These are phyloP conservation scores for Hanseniaspora lachancei DNA, from an alignment of 805 yeast genomes.

Conservation along the genomic window DNA sequence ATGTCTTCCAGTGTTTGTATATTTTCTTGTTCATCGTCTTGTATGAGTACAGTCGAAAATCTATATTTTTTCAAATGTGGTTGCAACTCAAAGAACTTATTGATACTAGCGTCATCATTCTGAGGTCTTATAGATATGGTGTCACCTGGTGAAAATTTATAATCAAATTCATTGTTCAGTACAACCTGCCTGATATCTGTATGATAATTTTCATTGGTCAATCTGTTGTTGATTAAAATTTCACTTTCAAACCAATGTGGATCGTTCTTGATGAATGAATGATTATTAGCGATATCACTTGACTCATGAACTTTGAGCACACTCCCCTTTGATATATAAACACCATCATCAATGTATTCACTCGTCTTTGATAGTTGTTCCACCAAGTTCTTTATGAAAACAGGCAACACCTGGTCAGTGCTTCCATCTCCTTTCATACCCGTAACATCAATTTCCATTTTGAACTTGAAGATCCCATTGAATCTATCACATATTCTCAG, in stretches of 20 bases:
- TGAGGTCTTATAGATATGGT: slow-evolving; percentile 63
- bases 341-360: slow-evolving; percentile 18
- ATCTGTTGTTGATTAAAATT: slow-evolving; percentile 39
- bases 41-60: slow-evolving; percentile 35
- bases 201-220: slow-evolving; percentile 64
- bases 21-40: slow-evolving; percentile 16
- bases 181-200: slow-evolving; percentile 71
- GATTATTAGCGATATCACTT: background rate
- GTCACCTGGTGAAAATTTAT: slow-evolving; percentile 60
- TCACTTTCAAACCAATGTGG: slow-evolving; percentile 28
- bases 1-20: slow-evolving; percentile 46
- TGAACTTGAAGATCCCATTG: slow-evolving; percentile 45
- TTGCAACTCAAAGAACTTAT: slow-evolving; percentile 51
- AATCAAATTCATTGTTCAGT: slow-evolving; percentile 26
- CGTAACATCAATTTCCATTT: slow-evolving; percentile 86
- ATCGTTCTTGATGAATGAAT: background rate
- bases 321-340: slow-evolving; percentile 23
- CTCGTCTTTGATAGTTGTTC: slow-evolving; percentile 19
- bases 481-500: slow-evolving; percentile 56
- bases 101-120: slow-evolving; percentile 53
- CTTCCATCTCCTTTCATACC: slow-evolving; percentile 48
- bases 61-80: slow-evolving; percentile 57
- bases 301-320: slow-evolving; percentile 15
- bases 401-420: slow-evolving; percentile 31
- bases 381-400: slow-evolving; percentile 29